Conservation (phyloP, 2,329 filamentous ascomycete genomes). For the Botrytis paeoniae region DNA sequence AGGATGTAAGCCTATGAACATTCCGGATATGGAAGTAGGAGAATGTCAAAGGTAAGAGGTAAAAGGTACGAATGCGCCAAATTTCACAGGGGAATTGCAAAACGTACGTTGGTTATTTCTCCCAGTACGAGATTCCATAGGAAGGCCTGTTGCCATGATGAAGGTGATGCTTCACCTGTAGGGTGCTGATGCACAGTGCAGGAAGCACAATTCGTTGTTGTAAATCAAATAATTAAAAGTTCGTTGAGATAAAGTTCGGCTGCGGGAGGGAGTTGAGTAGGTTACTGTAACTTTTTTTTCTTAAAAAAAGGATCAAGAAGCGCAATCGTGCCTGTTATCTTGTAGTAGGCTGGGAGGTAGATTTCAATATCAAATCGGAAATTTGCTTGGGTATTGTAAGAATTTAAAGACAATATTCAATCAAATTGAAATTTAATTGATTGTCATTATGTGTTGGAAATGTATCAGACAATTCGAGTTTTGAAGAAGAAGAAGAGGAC, state of each 20-base stretch:
- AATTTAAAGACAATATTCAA: background rate
- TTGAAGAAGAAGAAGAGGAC: background rate
- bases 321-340: constrained; percentile 24
- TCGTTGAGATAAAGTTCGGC: constrained; percentile 28
- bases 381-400: background rate
- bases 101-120: constrained; percentile 78
- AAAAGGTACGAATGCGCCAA: constrained; percentile 8
- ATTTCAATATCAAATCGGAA: background rate
- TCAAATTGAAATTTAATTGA: background rate
- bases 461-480: background rate
- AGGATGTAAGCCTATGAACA: constrained; percentile 34
- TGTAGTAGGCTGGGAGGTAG: background rate
- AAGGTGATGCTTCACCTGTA: constrained; percentile 33
- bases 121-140: constrained; percentile 73
- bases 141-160: constrained; percentile 44
- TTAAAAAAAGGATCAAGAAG: constrained; percentile 27
- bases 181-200: constrained; percentile 26
- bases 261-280: constrained; percentile 19
- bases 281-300: constrained; percentile 14
- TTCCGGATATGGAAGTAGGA: constrained; percentile 4
- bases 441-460: constrained; percentile 1
- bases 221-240: constrained; percentile 10
- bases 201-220: constrained; percentile 25
- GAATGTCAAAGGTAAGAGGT: background rate
- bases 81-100: constrained; percentile 22